Conservation (phyloP, 2,329 filamentous ascomycete species). For the Colletotrichum kahawae region DNA sequence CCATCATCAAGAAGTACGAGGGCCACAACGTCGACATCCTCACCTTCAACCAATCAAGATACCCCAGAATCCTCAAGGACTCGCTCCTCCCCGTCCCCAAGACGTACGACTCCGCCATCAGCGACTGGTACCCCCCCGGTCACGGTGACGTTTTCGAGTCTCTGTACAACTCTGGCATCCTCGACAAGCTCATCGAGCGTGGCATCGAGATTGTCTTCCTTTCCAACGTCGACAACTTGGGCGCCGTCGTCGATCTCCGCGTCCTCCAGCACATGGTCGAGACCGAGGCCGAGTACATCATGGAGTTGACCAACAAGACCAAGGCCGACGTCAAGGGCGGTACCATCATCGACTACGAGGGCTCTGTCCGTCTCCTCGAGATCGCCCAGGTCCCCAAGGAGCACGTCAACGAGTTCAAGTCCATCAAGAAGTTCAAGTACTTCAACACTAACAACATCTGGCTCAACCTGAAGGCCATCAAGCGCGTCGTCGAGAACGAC, state of each 20-base stretch:
- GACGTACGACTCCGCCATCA: slow-evolving; percentile 82
- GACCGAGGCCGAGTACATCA: slow-evolving; percentile 97
- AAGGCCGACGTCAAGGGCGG: slow-evolving; percentile 99
- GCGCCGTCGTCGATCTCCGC: slow-evolving; percentile 95
- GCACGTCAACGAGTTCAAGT: slow-evolving; percentile 99
- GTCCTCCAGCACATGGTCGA: slow-evolving; percentile 99
- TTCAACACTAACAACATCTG: slow-evolving; percentile 99
- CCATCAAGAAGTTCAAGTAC: slow-evolving; percentile 99
- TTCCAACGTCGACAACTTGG: slow-evolving; percentile 98
- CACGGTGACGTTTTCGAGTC: slow-evolving; percentile 99
- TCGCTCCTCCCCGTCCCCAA: slow-evolving; percentile 96
- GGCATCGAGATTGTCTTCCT: slow-evolving; percentile 98
- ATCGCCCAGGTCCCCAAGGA: slow-evolving; percentile 99
- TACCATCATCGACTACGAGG: slow-evolving; percentile 99
- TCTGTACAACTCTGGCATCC: slow-evolving; percentile 97
- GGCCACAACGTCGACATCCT: slow-evolving; percentile 99
- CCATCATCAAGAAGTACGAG: slow-evolving; percentile 99
- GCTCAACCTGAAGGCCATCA: slow-evolving; percentile 97
- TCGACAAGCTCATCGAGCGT: slow-evolving; percentile 93
- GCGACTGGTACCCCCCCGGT: slow-evolving; percentile 98
- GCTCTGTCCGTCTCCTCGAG: slow-evolving; percentile 93
- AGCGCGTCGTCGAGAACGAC: slow-evolving; percentile 98
- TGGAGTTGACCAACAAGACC: slow-evolving; percentile 99
- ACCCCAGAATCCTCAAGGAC: slow-evolving; percentile 98
- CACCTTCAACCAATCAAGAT: slow-evolving; percentile 98